phyloP scores from a whole-genome alignment of 1,139 yeast genomes.

The Suhomyces maxii region DNA sequence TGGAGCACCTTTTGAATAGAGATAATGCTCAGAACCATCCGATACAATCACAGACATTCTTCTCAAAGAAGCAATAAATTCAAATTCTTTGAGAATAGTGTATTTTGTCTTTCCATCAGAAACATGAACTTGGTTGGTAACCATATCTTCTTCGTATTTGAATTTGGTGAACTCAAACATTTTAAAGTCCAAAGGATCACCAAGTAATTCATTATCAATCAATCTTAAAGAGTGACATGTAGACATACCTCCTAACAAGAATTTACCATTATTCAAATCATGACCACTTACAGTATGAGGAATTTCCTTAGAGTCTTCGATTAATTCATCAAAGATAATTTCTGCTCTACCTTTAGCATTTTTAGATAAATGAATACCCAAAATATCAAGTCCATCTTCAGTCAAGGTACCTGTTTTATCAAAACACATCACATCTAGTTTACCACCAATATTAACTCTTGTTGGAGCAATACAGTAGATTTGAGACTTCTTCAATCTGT shows the following conservation, averaged over 20 bases:
- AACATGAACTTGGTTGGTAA: slow-evolving; percentile 26
- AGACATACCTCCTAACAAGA: slow-evolving; percentile 58
- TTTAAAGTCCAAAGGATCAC: slow-evolving; percentile 90
- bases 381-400: slow-evolving; percentile 91
- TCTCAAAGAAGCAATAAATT: slow-evolving; percentile 79
- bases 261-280: slow-evolving; percentile 32
- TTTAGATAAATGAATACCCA: slow-evolving; percentile 74
- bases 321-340: slow-evolving; percentile 51
- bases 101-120: slow-evolving; percentile 35
- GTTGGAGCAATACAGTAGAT: slow-evolving; percentile 93
- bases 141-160: slow-evolving; percentile 66
- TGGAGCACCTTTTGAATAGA: slow-evolving; percentile 88
- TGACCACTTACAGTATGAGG: slow-evolving; percentile 16
- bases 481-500: slow-evolving; percentile 60
- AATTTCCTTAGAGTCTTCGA: slow-evolving; percentile 17
- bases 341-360: slow-evolving; percentile 54
- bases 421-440: slow-evolving; percentile 84
- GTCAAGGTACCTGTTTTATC: slow-evolving; percentile 98
- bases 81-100: slow-evolving; percentile 71
- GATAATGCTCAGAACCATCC: slow-evolving; percentile 30
- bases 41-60: slow-evolving; percentile 77
- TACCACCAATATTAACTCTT: slow-evolving; percentile 91
- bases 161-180: slow-evolving; percentile 91
- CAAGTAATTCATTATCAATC: slow-evolving; percentile 77
- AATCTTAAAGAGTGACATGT: slow-evolving; percentile 85